Conservation (phyloP, 805 yeast species). For the Wickerhamiella hasegawae region DNA sequence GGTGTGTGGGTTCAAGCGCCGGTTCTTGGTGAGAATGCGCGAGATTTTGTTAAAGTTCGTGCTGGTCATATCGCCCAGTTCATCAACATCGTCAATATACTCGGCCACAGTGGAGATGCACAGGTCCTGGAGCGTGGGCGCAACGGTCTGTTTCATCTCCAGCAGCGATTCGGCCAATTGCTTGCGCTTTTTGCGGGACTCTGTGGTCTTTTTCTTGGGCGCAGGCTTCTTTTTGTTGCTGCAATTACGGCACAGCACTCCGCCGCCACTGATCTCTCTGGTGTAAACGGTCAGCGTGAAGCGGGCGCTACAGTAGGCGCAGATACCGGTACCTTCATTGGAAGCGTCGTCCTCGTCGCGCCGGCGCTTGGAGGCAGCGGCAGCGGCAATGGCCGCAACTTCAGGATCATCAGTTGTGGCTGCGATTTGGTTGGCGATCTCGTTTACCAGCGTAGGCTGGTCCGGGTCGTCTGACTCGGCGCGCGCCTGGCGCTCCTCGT, state of each 20-base stretch:
- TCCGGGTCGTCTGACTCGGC: conserved; percentile 7
- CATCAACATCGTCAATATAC: conserved; percentile 60
- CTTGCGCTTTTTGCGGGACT: conserved; percentile 59
- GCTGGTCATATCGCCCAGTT: conserved; percentile 73
- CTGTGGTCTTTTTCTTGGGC: conserved; percentile 31
- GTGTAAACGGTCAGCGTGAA: conserved; percentile 57
- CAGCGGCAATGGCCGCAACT: conserved; percentile 14
- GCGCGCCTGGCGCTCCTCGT: conserved; percentile 10
- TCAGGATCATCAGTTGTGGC: conserved; percentile 15
- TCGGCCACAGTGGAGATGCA: conserved; percentile 55
- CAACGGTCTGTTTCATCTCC: conserved; percentile 48
- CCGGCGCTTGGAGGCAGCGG: conserved; percentile 15
- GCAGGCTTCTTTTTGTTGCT: conserved; percentile 25
- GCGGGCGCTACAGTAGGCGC: conserved; percentile 44
- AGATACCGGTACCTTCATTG: conserved; percentile 37
- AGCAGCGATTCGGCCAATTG: conserved; percentile 71
- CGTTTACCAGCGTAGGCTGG: conserved; percentile 23
- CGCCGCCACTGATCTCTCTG: conserved; percentile 27
- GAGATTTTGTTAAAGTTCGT: conserved; percentile 56
- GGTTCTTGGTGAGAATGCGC: conserved; percentile 61
- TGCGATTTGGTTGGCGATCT: conserved; percentile 12
- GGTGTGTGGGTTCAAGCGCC: conserved; percentile 63
- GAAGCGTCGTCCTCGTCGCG: conserved; percentile 11
- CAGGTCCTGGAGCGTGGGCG: conserved; percentile 58
- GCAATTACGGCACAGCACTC: conserved; percentile 50